Conservation (phyloP, 495 filamentous ascomycete genomes). For the Lichenothelia convexa region DNA sequence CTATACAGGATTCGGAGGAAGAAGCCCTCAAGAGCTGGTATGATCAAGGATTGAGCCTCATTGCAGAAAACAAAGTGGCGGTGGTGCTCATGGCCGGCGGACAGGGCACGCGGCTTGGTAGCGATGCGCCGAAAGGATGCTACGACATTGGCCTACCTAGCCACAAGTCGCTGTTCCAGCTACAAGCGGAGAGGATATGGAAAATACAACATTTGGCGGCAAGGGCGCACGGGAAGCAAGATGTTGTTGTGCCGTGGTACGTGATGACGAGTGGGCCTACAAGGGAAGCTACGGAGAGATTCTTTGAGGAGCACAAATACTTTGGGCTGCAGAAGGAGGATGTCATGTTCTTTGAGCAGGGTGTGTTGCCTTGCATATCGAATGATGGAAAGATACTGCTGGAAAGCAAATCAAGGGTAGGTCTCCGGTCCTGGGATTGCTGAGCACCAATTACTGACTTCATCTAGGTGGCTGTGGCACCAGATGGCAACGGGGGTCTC, state of each 20-base stretch:
- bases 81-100: slow-evolving; percentile 96
- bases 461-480: slow-evolving; percentile 65
- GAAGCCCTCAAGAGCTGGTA: slow-evolving; percentile 75
- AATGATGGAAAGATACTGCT: slow-evolving; percentile 96
- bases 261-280: slow-evolving; percentile 99
- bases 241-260: slow-evolving; percentile 84
- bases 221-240: slow-evolving; percentile 42
- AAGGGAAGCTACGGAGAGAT: slow-evolving; percentile 72
- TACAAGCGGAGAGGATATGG: slow-evolving; percentile 83
- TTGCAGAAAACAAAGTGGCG: slow-evolving; percentile 75
- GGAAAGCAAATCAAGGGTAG: slow-evolving; percentile 69
- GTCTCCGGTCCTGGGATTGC: slow-evolving; percentile 1
- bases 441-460: slow-evolving; percentile 1
- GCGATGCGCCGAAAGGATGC: slow-evolving; percentile 89
- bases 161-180: slow-evolving; percentile 87
- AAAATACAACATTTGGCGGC: slow-evolving; percentile 73
- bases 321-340: slow-evolving; percentile 78
- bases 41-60: slow-evolving; percentile 61
- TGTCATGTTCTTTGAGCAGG: slow-evolving; percentile 90
- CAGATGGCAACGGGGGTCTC: slow-evolving; percentile 96
- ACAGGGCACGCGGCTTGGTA: slow-evolving; percentile 86
- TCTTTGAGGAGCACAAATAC: slow-evolving; percentile 75
- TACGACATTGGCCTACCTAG: slow-evolving; percentile 89
- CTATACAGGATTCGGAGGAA: slow-evolving; percentile 73
- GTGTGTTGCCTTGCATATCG: slow-evolving; percentile 87